Percentiles rank a stretch among this genome's conserved stretches.
These are phyloP conservation scores for Neurospora terricola DNA, from an alignment of 495 filamentous ascomycete species.

Conservation along the genomic window DNA sequence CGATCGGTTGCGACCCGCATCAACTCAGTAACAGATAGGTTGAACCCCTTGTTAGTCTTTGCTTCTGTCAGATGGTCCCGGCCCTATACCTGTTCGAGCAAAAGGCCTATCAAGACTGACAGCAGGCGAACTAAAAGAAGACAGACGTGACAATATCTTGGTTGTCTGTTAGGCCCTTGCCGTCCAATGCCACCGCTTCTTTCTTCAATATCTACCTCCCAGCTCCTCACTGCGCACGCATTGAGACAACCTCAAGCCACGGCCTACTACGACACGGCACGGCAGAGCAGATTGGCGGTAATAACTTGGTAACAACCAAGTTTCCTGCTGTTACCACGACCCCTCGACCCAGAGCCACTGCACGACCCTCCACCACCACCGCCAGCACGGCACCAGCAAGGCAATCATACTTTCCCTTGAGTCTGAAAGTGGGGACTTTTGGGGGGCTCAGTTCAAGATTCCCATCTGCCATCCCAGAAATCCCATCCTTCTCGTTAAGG, in stretches of 20 bases:
- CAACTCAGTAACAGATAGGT: not conserved
- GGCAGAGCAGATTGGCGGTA: not conserved
- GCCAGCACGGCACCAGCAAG: not conserved
- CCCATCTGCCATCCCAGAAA: constrained; percentile 10
- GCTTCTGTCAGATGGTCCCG: not conserved
- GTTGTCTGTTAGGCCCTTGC: not conserved
- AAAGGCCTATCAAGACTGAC: not conserved
- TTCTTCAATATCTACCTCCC: not conserved
- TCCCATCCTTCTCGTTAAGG: constrained; percentile 22
- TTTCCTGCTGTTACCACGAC: not conserved
- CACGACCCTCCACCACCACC: not conserved
- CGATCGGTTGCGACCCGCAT: not conserved
- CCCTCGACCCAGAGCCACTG: not conserved
- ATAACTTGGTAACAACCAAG: not conserved
- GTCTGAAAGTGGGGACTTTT: constrained; percentile 1
- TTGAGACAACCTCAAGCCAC: not conserved
- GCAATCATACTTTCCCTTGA: not conserved
- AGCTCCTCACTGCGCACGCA: not conserved
- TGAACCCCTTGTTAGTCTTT: not conserved
- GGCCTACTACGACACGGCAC: not conserved
- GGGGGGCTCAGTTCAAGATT: not conserved
- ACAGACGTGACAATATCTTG: not conserved
- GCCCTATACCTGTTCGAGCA: no score
- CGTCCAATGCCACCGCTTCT: not conserved
- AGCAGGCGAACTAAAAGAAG: not conserved